These are phyloP conservation scores for Gaertneriomyces semiglobifer DNA, from an alignment of 192 early-diverging fungal genomes.

Conservation along the genomic window DNA sequence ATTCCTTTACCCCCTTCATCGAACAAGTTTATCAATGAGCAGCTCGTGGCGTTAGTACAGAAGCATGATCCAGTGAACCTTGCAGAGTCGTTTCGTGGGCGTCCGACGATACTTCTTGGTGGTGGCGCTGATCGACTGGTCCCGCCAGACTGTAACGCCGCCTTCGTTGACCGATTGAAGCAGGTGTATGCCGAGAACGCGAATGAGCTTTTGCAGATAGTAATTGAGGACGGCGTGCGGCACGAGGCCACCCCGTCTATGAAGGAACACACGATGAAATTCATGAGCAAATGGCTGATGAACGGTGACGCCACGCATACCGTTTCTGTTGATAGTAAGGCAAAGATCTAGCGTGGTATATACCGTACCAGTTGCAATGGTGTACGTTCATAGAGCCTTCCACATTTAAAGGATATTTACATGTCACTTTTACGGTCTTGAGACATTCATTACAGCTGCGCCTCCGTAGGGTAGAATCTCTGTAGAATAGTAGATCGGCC, in stretches of 20 bases:
- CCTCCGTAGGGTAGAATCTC: too few species aligned
- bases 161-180: slow-evolving; percentile 8
- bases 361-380: too few species aligned
- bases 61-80: slow-evolving; percentile 20
- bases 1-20: slow-evolving; percentile 20
- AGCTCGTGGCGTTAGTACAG: neutral
- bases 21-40: slow-evolving; percentile 4
- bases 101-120: slow-evolving; percentile 11
- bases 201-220: slow-evolving; percentile 6
- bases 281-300: too few species aligned
- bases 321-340: too few species aligned
- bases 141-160: slow-evolving; percentile 9
- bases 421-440: too few species aligned
- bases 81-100: neutral
- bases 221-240: slow-evolving; percentile 23
- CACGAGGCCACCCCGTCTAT: slow-evolving; percentile 27
- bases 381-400: too few species aligned
- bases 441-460: too few species aligned
- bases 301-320: too few species aligned
- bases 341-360: too few species aligned
- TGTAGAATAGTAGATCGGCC: too few species aligned
- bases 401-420: too few species aligned
- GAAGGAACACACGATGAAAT: slow-evolving; percentile 5
- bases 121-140: slow-evolving; percentile 30
- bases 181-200: neutral